Evolutionary conservation across 371 early-diverging fungal genomes (phyloP).

Genomic region (Saksenaea vasiformis): DNA sequence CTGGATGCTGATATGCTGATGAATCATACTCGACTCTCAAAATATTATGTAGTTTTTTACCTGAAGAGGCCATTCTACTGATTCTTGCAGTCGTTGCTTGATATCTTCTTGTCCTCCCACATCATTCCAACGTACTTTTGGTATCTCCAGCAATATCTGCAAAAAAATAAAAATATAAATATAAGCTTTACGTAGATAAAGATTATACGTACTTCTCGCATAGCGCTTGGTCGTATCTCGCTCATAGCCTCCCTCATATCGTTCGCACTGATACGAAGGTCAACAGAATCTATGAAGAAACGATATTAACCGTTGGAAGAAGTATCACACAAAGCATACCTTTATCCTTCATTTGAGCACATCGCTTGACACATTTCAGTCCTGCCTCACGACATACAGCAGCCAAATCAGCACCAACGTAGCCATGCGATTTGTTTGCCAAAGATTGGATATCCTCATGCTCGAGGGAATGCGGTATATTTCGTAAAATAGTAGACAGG

Average conservation of each 20-base stretch:
- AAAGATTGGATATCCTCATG: constrained; percentile 58
- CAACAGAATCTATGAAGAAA: constrained; percentile 6
- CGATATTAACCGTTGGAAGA: neutral
- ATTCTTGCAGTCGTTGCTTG: constrained; percentile 94
- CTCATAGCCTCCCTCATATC: constrained; percentile 64
- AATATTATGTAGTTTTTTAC: constrained; percentile 25
- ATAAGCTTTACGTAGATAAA: neutral
- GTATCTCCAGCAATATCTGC: constrained; percentile 86
- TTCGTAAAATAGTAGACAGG: constrained; percentile 66
- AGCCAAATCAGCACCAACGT: constrained; percentile 97
- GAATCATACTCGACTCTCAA: neutral
- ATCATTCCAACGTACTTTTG: constrained; percentile 94
- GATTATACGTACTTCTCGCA: constrained; percentile 80
- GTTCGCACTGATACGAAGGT: constrained; percentile 26
- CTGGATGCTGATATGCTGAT: constrained; percentile 68
- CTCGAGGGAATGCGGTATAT: constrained; percentile 72
- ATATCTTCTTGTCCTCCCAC: constrained; percentile 97
- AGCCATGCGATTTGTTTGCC: constrained; percentile 85
- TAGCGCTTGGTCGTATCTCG: constrained; percentile 88
- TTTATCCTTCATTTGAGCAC: constrained; percentile 19
- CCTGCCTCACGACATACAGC: constrained; percentile 90
- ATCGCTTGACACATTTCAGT: constrained; percentile 74
- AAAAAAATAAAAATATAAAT: neutral
- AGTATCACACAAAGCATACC: neutral
- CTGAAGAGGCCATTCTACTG: constrained; percentile 98